These are phyloP conservation scores for Cotoneaster glaucophyllus DNA, from an alignment of 306 rosid species.

Conservation along the genomic window DNA sequence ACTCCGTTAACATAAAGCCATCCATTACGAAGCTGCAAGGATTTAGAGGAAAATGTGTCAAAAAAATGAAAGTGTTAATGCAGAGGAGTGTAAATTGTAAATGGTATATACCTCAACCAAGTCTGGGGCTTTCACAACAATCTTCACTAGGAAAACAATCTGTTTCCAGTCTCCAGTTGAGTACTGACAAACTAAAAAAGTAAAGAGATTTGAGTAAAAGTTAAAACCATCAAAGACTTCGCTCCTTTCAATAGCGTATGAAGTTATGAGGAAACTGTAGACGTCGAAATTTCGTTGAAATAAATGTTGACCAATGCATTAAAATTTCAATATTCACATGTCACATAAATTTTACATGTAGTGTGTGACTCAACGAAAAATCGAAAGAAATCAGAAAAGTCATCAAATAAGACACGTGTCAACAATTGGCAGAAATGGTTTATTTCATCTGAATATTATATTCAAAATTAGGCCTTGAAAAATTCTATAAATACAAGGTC, in stretches of 20 bases:
- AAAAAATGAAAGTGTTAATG: neutral
- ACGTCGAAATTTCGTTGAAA: no score
- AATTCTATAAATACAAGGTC: no score
- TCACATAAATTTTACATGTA: no score
- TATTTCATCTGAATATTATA: no score
- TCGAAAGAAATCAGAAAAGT: no score
- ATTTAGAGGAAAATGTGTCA: constrained; percentile 7
- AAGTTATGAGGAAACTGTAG: neutral
- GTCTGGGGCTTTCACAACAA: constrained; percentile 88
- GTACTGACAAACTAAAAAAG: constrained; percentile 39
- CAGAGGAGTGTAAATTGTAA: neutral
- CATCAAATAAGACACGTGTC: no score
- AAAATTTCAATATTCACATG: no score
- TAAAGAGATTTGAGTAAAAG: neutral
- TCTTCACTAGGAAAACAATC: constrained; percentile 64
- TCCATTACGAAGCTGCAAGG: constrained; percentile 55
- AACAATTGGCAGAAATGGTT: no score
- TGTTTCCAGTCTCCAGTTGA: constrained; percentile 32
- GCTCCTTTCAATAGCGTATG: neutral
- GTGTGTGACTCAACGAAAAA: no score
- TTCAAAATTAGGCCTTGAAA: no score
- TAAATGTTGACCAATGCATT: no score
- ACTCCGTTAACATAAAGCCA: constrained; percentile 68
- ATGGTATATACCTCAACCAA: constrained; percentile 50
- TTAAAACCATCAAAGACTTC: constrained; percentile 10